phyloP scores from a whole-genome alignment of 2,329 filamentous ascomycete genomes.

The Aureobasidium sp. region DNA sequence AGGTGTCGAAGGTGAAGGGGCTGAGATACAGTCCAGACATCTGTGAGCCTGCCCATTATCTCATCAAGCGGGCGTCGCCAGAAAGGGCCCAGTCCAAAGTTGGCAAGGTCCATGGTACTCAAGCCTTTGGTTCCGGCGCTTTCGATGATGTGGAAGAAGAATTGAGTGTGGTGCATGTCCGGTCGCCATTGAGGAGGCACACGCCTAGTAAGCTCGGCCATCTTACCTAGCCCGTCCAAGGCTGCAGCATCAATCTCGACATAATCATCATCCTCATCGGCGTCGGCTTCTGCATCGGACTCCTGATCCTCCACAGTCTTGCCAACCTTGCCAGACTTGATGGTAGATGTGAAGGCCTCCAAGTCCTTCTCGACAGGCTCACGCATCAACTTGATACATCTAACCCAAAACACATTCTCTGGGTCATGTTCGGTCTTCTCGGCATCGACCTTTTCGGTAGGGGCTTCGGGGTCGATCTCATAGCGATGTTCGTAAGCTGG shows the following conservation, averaged over 20 bases:
- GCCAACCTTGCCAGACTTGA: not conserved
- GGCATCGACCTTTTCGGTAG: not conserved
- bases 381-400: slow-evolving; percentile 36
- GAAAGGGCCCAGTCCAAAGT: slow-evolving; percentile 39
- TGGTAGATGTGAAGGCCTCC: slow-evolving; percentile 18
- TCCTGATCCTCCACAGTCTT: slow-evolving; percentile 17
- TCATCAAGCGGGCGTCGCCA: slow-evolving; percentile 50
- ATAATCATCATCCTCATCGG: slow-evolving; percentile 20
- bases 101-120: slow-evolving; percentile 38
- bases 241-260: slow-evolving; percentile 22
- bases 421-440: slow-evolving; percentile 6
- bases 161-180: slow-evolving; percentile 45
- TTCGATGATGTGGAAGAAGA: slow-evolving; percentile 44
- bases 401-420: slow-evolving; percentile 22
- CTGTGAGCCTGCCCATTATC: slow-evolving; percentile 45
- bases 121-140: slow-evolving; percentile 42
- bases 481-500: not conserved
- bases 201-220: slow-evolving; percentile 20
- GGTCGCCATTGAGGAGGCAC: slow-evolving; percentile 49
- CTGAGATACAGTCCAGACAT: slow-evolving; percentile 52
- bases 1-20: slow-evolving; percentile 51
- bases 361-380: slow-evolving; percentile 29
- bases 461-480: not conserved
- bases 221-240: not conserved
- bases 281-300: slow-evolving; percentile 15